Conservation (phyloP, 2,329 filamentous ascomycete species). For the Calonectria pauciramosa region DNA sequence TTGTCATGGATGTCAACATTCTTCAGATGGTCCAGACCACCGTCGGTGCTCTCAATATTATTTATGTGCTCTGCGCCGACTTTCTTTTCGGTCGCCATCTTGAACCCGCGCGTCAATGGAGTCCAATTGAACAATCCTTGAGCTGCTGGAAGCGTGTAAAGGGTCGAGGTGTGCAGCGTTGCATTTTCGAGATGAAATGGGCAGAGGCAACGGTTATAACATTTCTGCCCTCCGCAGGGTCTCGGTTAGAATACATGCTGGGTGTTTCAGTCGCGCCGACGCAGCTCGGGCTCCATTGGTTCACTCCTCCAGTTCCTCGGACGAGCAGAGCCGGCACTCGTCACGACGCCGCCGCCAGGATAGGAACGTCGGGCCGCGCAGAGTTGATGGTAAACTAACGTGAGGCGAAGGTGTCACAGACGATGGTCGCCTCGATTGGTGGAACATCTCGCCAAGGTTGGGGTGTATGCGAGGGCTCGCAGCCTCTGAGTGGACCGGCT, state of each 20-base stretch:
- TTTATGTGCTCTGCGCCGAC: conserved; percentile 35
- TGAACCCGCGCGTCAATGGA: conserved; percentile 3
- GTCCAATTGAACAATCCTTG: background rate
- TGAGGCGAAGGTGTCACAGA: conserved; percentile 11
- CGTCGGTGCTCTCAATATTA: conserved; percentile 48
- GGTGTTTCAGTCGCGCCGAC: conserved; percentile 2
- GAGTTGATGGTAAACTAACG: background rate
- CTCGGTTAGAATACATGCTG: background rate
- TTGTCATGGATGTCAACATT: conserved; percentile 54
- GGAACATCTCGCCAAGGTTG: conserved; percentile 38
- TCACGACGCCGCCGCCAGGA: conserved; percentile 12
- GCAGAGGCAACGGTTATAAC: conserved; percentile 17
- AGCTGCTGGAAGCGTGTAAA: background rate
- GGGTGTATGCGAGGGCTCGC: conserved; percentile 17
- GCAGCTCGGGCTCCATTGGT: background rate
- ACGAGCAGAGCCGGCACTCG: conserved; percentile 15
- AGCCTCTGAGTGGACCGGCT: conserved; percentile 41
- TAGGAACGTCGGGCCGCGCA: conserved; percentile 45
- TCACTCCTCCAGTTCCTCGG: background rate
- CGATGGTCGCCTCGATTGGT: conserved; percentile 35
- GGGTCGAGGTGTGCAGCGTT: background rate
- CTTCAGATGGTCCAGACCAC: conserved; percentile 48
- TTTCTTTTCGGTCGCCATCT: conserved; percentile 43
- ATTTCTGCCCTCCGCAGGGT: background rate
- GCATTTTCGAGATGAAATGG: background rate